phyloP scores from a whole-genome alignment of 2,329 filamentous ascomycete species.

The Xylaria sp. region DNA sequence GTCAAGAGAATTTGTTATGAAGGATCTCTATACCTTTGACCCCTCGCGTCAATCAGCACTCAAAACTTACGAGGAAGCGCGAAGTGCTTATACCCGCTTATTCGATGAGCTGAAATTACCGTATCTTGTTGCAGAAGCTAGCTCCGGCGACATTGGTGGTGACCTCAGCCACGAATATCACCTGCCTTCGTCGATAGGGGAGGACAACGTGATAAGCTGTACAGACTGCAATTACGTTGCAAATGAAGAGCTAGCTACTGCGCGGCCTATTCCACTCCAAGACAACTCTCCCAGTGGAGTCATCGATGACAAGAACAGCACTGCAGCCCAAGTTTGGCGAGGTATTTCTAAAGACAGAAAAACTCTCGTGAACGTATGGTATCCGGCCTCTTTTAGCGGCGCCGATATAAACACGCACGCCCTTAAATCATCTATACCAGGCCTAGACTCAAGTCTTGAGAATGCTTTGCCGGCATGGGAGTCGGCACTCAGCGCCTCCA shows the following conservation, averaged over 20 bases:
- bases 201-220: conserved; percentile 84
- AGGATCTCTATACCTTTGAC: conserved; percentile 97
- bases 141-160: conserved; percentile 96
- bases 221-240: conserved; percentile 73
- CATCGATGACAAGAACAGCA: background rate
- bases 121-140: conserved; percentile 83
- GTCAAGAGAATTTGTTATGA: conserved; percentile 94
- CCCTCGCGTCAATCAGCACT: conserved; percentile 68
- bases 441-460: conserved; percentile 74
- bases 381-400: conserved; percentile 48
- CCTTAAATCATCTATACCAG: conserved; percentile 68
- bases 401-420: conserved; percentile 58
- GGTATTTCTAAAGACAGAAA: conserved; percentile 71
- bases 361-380: conserved; percentile 73
- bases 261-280: conserved; percentile 29
- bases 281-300: background rate
- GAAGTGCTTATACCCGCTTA: conserved; percentile 73
- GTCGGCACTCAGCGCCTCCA: conserved; percentile 40
- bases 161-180: conserved; percentile 95
- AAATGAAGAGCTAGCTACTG: conserved; percentile 82
- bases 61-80: conserved; percentile 79
- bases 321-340: conserved; percentile 55
- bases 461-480: conserved; percentile 61
- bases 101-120: conserved; percentile 85
- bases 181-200: conserved; percentile 77